Base-by-base conservation (phyloP, 306 rosid species). In the Amphicarpaea edgeworthii region DNA sequence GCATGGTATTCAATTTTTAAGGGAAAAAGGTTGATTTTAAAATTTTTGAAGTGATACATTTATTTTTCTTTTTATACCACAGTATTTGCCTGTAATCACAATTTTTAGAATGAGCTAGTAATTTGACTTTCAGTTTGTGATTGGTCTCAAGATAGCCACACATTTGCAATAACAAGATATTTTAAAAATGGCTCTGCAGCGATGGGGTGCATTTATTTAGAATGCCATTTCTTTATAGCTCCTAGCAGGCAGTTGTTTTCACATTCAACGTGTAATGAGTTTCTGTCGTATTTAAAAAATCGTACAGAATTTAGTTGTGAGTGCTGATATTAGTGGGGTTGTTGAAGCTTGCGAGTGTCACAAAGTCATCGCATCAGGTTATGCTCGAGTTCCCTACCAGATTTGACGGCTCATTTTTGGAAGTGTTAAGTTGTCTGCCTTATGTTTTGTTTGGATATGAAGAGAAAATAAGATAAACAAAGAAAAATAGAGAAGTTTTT, bases 371-470 rank as follows among this genome's bases (percentile, higher is more conserved):
- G 12, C 57, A 57, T 41, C 54, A 5, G 26, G 20, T 20, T 34
- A 6, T 8, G 24, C 20, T 54, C 41, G 6, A 15, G 42, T 34
- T 19, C 55, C n/a, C 55, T 24, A 40, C 40, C 55, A 23, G 30
- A 58, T 42, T 73, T 57, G 57, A 72, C 24, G 19, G 49, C 42
- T 57, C 28, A 5, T 12, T 14, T 72, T 54, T 38, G 45, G 45
- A 34, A 9, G 24, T 37, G 26, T 32, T n/a, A 40, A 32, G 16
- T 62, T 62, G 46, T 32, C 68, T 62, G 68, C 46, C 68, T 62
- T 9, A 34, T 32, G 43, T 34, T 34, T 32, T 34, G n/a, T 62
- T 34, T 8, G 46, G 26, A 9, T 34, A 8, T 3, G n/a, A 16
- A 9, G 46, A 16, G 26, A 62, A 62, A 32, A 34, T 28, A 5